Evolutionary conservation across 2,329 filamentous ascomycete species (phyloP).

Genomic region (Colletotrichum theobromicola): DNA sequence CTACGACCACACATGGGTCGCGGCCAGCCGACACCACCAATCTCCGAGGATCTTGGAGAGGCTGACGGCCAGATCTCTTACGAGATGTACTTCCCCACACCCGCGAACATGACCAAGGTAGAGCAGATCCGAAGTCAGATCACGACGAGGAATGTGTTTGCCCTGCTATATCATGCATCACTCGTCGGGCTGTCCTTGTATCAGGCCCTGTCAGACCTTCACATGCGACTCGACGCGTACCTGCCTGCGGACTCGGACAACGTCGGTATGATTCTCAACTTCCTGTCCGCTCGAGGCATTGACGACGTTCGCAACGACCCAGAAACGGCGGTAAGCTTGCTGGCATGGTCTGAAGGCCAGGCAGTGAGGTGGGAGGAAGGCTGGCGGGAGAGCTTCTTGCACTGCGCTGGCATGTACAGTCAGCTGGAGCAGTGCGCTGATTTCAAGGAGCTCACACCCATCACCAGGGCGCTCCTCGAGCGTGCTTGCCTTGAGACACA

Average conservation of each 20-base stretch:
- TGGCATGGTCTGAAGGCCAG: constrained; percentile 70
- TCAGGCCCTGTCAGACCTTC: constrained; percentile 68
- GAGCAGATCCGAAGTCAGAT: constrained; percentile 64
- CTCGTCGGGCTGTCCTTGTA: constrained; percentile 69
- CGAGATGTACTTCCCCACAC: constrained; percentile 68
- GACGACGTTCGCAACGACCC: constrained; percentile 69
- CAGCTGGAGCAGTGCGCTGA: constrained; percentile 58
- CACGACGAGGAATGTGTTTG: constrained; percentile 73
- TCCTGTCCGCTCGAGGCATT: constrained; percentile 62
- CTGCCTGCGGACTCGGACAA: constrained; percentile 62
- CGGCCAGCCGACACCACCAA: constrained; percentile 47
- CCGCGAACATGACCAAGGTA: constrained; percentile 49
- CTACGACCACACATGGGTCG: constrained; percentile 32
- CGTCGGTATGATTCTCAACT: constrained; percentile 64
- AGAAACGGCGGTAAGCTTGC: constrained; percentile 62
- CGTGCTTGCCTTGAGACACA: constrained; percentile 66
- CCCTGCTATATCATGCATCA: constrained; percentile 66
- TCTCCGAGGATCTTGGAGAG: constrained; percentile 50
- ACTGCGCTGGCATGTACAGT: constrained; percentile 68
- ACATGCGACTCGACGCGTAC: constrained; percentile 63
- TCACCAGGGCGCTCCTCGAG: constrained; percentile 68
- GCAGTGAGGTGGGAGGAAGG: constrained; percentile 69
- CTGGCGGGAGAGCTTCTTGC: constrained; percentile 71
- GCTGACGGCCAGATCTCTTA: constrained; percentile 62
- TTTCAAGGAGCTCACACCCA: constrained; percentile 63